Conservation (phyloP, 2,329 filamentous ascomycete species). For the Scorias spongiosa region DNA sequence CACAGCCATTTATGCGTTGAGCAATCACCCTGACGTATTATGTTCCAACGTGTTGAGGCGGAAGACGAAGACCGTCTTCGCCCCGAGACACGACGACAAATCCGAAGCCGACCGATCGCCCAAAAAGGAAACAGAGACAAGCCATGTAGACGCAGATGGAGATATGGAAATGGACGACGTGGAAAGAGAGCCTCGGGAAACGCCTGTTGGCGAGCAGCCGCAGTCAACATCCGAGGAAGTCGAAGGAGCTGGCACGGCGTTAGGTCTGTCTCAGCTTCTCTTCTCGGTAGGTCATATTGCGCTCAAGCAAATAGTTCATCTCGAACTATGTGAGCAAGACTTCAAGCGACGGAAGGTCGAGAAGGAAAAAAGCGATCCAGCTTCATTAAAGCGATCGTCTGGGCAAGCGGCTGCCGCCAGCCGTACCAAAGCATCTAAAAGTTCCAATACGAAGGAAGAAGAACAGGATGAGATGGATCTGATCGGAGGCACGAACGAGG, state of each 20-base stretch:
- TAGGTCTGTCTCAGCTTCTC: constrained; percentile 73
- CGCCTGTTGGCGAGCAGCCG: constrained; percentile 3
- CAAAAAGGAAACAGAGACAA: constrained; percentile 5
- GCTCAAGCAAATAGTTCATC: constrained; percentile 96
- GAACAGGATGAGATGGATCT: constrained; percentile 85
- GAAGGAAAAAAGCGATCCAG: constrained; percentile 50
- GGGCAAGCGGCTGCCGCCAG: constrained; percentile 13
- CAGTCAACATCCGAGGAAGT: constrained; percentile 2
- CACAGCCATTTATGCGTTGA: constrained; percentile 83
- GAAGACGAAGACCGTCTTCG: constrained; percentile 73
- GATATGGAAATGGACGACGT: constrained; percentile 25
- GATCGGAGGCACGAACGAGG: constrained; percentile 90
- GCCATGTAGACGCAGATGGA: constrained; percentile 19
- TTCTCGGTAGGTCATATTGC: constrained; percentile 94
- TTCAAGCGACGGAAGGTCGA: constrained; percentile 94
- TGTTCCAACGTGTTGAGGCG: constrained; percentile 81
- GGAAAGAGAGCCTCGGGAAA: constrained; percentile 8
- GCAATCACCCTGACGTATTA: constrained; percentile 83
- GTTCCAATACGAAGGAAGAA: constrained; percentile 29
- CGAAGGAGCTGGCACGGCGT: constrained; percentile 28
- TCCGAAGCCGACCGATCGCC: constrained; percentile 18
- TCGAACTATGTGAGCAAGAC: constrained; percentile 92
- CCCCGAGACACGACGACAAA: constrained; percentile 31
- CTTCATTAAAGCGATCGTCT: constrained; percentile 21
- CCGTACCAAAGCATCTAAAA: constrained; percentile 19